phyloP scores from a whole-genome alignment of 2,329 filamentous ascomycete genomes.

The Blastomyces percursus region DNA sequence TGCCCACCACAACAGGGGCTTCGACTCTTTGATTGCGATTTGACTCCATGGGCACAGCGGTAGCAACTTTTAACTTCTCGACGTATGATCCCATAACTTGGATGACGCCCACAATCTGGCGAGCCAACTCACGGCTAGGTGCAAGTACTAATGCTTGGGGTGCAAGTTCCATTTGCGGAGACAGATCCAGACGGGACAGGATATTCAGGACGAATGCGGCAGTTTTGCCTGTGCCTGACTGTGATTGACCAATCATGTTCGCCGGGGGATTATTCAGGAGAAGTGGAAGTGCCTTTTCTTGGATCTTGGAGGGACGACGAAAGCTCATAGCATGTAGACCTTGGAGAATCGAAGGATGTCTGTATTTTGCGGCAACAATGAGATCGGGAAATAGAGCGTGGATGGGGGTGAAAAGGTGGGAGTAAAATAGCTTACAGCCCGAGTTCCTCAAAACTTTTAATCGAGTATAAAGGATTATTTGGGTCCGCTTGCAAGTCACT shows the following conservation, averaged over 20 bases:
- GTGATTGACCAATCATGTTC: constrained; percentile 98
- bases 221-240: constrained; percentile 96
- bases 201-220: constrained; percentile 92
- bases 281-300: constrained; percentile 85
- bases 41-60: constrained; percentile 68
- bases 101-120: constrained; percentile 84
- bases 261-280: constrained; percentile 75
- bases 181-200: constrained; percentile 72
- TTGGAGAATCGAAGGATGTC: constrained; percentile 56
- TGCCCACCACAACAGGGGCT: constrained; percentile 78
- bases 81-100: constrained; percentile 76
- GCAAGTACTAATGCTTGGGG: constrained; percentile 85
- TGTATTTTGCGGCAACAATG: constrained; percentile 19
- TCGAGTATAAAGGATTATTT: constrained; percentile 77
- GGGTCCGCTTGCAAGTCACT: constrained; percentile 79
- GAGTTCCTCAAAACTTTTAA: constrained; percentile 72
- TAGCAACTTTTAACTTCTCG: constrained; percentile 60
- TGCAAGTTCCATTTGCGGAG: constrained; percentile 39
- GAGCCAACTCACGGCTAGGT: constrained; percentile 85
- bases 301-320: constrained; percentile 92
- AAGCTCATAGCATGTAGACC: constrained; percentile 76
- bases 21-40: constrained; percentile 58
- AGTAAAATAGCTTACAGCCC: constrained; percentile 55
- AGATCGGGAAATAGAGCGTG: neutral
- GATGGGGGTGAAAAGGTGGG: neutral